Percentiles rank a stretch among this genome's conserved stretches.
Conservation (phyloP, 306 rosid species). For the Lathyrus oleraceus region DNA sequence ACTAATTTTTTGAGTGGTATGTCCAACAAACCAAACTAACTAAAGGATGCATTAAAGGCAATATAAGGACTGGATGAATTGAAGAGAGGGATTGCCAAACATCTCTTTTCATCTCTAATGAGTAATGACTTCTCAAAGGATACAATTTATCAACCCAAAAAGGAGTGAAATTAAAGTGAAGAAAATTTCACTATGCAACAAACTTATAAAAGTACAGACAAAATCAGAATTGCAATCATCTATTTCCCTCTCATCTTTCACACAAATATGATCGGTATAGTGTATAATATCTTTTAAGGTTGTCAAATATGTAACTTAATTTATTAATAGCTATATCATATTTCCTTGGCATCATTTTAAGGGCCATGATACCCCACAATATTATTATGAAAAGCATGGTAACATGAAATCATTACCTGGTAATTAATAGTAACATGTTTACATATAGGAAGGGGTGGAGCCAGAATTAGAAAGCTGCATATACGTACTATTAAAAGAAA, state of each 20-base stretch:
- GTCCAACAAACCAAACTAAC: too few species aligned
- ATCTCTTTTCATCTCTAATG: too few species aligned
- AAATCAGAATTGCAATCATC: neutral
- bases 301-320: neutral
- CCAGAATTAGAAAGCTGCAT: neutral
- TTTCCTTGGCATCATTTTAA: neutral
- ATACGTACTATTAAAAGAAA: neutral
- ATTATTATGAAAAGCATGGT: neutral
- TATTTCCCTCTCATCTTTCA: neutral
- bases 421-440: constrained; percentile 19
- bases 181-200: neutral
- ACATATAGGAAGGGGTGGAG: neutral
- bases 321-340: neutral
- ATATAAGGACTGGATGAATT: too few species aligned
- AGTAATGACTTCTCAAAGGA: too few species aligned
- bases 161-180: neutral
- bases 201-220: neutral
- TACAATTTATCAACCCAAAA: neutral
- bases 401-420: constrained; percentile 7
- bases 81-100: too few species aligned
- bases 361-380: neutral
- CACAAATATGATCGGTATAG: neutral
- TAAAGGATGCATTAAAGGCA: too few species aligned
- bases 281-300: constrained; percentile 15
- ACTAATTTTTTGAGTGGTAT: too few species aligned